A percentile compares a stretch with the other conserved stretches of the same genome.
These are phyloP conservation scores for Debaryomycetaceae sp. DNA, from an alignment of 1,139 yeast species.

Conservation along the genomic window DNA sequence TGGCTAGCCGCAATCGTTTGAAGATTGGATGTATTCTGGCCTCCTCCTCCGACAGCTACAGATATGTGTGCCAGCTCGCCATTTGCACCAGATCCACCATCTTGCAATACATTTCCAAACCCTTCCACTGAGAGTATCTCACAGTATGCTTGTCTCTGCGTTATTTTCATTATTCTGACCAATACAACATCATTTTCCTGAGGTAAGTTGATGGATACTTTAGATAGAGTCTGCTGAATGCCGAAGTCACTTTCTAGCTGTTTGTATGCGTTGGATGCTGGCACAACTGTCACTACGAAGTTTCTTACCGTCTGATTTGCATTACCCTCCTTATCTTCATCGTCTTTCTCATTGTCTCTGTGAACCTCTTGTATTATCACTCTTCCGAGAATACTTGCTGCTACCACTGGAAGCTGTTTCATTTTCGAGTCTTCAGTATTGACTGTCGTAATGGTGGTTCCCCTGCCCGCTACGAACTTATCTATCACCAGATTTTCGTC, in stretches of 20 bases:
- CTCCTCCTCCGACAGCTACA: constrained; percentile 52
- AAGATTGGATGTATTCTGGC: constrained; percentile 39
- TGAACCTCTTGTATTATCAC: constrained; percentile 32
- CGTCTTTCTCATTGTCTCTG: constrained; percentile 11
- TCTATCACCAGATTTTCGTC: constrained; percentile 16
- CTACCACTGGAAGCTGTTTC: constrained; percentile 45
- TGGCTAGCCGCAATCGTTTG: constrained; percentile 47
- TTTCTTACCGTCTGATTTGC: constrained; percentile 9
- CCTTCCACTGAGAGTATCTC: constrained; percentile 82
- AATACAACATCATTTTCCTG: constrained; percentile 82
- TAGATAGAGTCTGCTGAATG: not conserved
- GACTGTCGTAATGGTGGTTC: constrained; percentile 33
- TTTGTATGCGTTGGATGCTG: constrained; percentile 29
- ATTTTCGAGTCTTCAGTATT: constrained; percentile 19
- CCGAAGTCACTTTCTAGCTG: constrained; percentile 22
- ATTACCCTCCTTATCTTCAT: constrained; percentile 13
- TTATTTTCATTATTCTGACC: constrained; percentile 67
- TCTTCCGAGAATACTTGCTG: constrained; percentile 65
- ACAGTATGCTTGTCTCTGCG: constrained; percentile 68
- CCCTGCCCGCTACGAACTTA: constrained; percentile 34
- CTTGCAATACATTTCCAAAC: constrained; percentile 53
- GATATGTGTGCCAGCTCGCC: constrained; percentile 46
- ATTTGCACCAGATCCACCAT: constrained; percentile 65
- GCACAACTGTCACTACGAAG: constrained; percentile 29
- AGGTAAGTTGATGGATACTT: constrained; percentile 57